Evolutionary conservation across 148 eudicot species (phyloP).

Genomic region (Pharnaceum exiguum): DNA sequence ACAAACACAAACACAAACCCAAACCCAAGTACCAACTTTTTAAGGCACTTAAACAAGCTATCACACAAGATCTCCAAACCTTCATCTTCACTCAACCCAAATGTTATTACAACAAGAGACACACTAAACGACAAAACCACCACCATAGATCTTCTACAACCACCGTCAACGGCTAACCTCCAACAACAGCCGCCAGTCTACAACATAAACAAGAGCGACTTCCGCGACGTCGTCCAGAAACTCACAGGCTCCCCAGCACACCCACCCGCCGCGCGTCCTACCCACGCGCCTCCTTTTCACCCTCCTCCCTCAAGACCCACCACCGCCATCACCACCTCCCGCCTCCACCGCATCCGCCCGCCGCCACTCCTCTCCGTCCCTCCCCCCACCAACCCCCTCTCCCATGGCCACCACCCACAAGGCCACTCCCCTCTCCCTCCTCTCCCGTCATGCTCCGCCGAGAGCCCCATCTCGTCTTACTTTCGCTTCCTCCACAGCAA

Average conservation of each 20-base stretch:
- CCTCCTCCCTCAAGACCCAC: slow-evolving; percentile 49
- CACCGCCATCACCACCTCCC: slow-evolving; percentile 60
- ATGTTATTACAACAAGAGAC: no score
- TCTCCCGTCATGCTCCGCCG: slow-evolving; percentile 77
- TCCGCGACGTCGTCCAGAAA: slow-evolving; percentile 84
- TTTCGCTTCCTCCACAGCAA: slow-evolving; percentile 59
- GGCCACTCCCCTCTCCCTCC: slow-evolving; percentile 79
- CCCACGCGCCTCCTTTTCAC: slow-evolving; percentile 19
- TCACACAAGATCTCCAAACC: slow-evolving; percentile 86
- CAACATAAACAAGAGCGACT: slow-evolving; percentile 80
- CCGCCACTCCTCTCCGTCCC: slow-evolving; percentile 62
- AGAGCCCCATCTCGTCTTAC: slow-evolving; percentile 91
- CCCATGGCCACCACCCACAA: slow-evolving; percentile 10
- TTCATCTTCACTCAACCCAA: no score
- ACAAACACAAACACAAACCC: slow-evolving; percentile 3
- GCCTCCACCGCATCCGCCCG: slow-evolving; percentile 88
- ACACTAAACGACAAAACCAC: slow-evolving; percentile 1
- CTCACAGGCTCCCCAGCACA: slow-evolving; percentile 90
- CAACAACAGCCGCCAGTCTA: slow-evolving; percentile 88
- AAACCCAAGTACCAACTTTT: slow-evolving; percentile 27
- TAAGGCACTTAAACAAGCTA: slow-evolving; percentile 54
- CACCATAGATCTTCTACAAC: slow-evolving; percentile 8
- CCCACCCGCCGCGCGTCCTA: slow-evolving; percentile 36
- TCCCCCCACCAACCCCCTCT: background rate
- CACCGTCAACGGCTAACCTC: slow-evolving; percentile 15